Conservation (phyloP, 495 filamentous ascomycete genomes). For the Thozetella sp. region DNA sequence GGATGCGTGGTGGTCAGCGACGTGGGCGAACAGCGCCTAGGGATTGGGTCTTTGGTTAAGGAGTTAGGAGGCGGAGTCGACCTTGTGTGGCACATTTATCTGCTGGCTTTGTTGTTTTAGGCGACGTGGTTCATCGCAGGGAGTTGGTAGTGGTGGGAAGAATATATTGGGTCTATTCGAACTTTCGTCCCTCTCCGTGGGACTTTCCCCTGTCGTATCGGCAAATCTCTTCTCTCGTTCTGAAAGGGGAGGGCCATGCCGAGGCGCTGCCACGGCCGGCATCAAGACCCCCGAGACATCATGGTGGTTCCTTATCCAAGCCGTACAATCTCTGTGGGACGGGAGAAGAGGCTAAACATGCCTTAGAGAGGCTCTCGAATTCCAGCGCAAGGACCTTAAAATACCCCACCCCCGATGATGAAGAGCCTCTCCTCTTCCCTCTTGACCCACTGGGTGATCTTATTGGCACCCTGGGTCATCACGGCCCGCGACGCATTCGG, state of each 20-base stretch:
- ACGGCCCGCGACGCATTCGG: conserved; percentile 73
- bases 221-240: too few relatives aligned
- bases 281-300: too few relatives aligned
- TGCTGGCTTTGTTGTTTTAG: too few relatives aligned
- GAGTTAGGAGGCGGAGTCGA: not conserved
- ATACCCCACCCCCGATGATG: conserved; percentile 89
- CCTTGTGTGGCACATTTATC: not conserved
- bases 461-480: conserved; percentile 82
- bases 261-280: too few relatives aligned
- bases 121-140: not conserved
- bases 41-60: too few relatives aligned
- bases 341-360: not conserved
- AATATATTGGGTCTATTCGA: too few relatives aligned
- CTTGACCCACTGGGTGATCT: conserved; percentile 85
- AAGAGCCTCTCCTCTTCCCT: conserved; percentile 92
- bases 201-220: too few relatives aligned
- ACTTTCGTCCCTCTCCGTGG: too few relatives aligned
- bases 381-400: conserved; percentile 19
- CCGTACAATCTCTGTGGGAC: not conserved
- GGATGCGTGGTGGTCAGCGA: not conserved
- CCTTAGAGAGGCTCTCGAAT: too few relatives aligned
- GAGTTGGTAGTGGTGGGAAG: too few relatives aligned
- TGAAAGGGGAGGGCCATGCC: too few relatives aligned
- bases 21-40: not conserved
- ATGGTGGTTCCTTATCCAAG: too few relatives aligned